Base-by-base conservation (phyloP, 176 grass and related monocot genomes). In the Carex littledalei region DNA sequence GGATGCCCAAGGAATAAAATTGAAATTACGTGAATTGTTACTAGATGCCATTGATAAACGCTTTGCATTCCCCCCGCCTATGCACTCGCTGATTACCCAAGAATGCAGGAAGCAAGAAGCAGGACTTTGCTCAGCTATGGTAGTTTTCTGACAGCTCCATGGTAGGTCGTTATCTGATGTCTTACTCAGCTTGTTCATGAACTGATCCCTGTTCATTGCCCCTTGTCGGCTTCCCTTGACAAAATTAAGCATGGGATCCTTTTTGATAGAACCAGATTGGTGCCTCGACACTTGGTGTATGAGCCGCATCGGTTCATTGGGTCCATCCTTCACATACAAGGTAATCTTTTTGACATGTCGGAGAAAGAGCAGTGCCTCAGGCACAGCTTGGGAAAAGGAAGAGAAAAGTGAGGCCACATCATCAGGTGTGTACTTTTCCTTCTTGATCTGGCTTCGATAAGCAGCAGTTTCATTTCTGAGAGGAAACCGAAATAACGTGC, bases 401-500 rank as follows among this genome's bases (percentile, higher is more conserved):
- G 88, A 89, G 55, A 98, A 93, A 78, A 98, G 95, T 63, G 87
- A 87, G 65, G 92, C 91, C 69, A 98, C 95, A 88, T 98, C 91
- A 79, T 93, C 89, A 22, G 92, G 91, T 55, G 95, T 66, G 85
- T 98, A 98, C 58, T 98, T 89, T 88, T 98, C 95, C 57, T 88
- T 88, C 85, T 94, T 98, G 91, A 98, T 98, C 90, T 98, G 86
- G 81, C 95, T 98, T 91, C 95, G 94, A 64, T 83, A 88, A 93
- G 95, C 95, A 90, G 89, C 86, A 61, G 73, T 79, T 57, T 93
- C 89, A 90, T 82, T 94, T 84, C 95, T 94, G 62, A 98, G 95
- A 85, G 95, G 95, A 81, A 98, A 98, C 74, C 95, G 92, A 74
- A 98, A 98, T 72, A 98, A 87, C 26, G 92, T 98, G 57, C 95